Evolutionary conservation across 306 rosid genomes (phyloP), one percentile per base, ranked within the genome.

Genomic region (Delonix regia): DNA sequence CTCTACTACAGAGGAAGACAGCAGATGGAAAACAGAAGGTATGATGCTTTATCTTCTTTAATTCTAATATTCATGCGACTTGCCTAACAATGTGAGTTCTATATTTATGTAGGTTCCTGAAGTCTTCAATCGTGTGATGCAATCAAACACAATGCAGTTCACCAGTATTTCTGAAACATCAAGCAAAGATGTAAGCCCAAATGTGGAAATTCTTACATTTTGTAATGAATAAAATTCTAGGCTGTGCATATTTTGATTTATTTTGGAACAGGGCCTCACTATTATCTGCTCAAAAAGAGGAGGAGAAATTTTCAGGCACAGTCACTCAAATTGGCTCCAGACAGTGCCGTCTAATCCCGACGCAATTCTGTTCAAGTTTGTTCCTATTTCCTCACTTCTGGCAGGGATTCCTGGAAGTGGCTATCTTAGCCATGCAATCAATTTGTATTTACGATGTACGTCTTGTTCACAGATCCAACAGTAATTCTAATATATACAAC

Each of bases 381-480:
- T 91, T 42, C 97, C 97, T 8, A 92, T 94, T 79, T 88, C 97
- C 56, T 94, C 98, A 53, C 95, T 94, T 80, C 92, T 94, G 75
- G 69, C 97, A 2, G 98, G 98, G 78, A 82, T 94, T 86, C 91
- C 97, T n/a, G 98, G 98, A 64, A 92, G 97, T 76, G 98, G 98
- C 76, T 94, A 92, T 89, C 98, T 94, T 19, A 92, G 93, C 81
- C 98, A 94, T 87, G 98, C 98, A 72, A 92, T 94, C 81, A 94
- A 94, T 88, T 85, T 94, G 88, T 94, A 94, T 82, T 84, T 92
- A 56, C 98, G 98, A 65, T 94, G 98, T 94, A 94, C 15, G 93
- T 55, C 49, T 76, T 76, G 27, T 63, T 53, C 64, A 75, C 64
- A 28, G 49, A 49, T 80, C 53, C 19, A 63, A 56, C 45, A 21